A percentile compares a stretch with the other conserved stretches of the same genome.
Conservation (phyloP, 139 green algal genomes). For the Tetradesmus obliquus region DNA sequence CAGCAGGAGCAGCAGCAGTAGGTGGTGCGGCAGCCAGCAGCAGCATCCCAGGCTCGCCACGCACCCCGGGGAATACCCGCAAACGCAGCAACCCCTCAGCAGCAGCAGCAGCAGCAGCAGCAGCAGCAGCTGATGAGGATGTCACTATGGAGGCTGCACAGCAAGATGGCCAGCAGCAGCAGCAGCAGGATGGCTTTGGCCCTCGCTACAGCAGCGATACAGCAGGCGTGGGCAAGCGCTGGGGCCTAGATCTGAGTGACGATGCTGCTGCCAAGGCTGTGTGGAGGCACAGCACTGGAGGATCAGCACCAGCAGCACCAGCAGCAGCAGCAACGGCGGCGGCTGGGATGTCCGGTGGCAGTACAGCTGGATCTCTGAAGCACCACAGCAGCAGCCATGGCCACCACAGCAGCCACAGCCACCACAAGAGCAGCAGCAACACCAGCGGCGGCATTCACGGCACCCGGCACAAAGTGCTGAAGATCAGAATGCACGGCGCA, state of each 20-base stretch:
- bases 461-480: not conserved
- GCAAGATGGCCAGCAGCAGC: not conserved
- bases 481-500: not conserved
- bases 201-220: not conserved
- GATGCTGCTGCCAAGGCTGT: not conserved
- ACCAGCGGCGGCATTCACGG: not conserved
- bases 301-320: not conserved
- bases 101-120: not conserved
- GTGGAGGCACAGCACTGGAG: not conserved
- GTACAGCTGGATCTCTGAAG: not conserved
- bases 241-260: conserved; percentile 19
- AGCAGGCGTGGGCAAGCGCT: not conserved
- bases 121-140: not conserved
- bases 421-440: not conserved
- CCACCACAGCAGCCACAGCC: not conserved
- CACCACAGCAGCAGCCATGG: not conserved
- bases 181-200: not conserved
- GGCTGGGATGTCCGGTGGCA: not conserved
- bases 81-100: not conserved
- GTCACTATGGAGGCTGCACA: not conserved
- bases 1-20: not conserved
- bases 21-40: not conserved
- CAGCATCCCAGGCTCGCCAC: not conserved
- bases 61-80: not conserved
- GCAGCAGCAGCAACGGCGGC: not conserved